phyloP scores from a whole-genome alignment of 164 flowering plant species.

The Nymphaea colorata region DNA sequence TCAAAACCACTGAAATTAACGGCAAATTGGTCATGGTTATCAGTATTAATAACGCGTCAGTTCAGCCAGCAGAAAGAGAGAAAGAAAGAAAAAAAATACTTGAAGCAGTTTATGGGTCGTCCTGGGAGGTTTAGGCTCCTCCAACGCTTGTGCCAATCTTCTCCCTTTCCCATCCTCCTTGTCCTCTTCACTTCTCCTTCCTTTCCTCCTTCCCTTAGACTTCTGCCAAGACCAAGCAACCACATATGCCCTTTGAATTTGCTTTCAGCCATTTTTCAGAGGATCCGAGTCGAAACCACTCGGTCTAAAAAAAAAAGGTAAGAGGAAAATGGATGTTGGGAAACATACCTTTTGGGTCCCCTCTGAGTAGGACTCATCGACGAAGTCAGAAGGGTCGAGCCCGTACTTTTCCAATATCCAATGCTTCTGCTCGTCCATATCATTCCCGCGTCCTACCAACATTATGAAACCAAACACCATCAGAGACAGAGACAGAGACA shows the following conservation, averaged over 20 bases:
- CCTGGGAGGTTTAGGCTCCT: conserved; percentile 36
- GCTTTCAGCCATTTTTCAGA: background rate
- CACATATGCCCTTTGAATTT: background rate
- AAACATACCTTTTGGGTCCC: conserved; percentile 1
- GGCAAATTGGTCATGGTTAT: background rate
- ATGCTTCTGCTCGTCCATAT: conserved; percentile 19
- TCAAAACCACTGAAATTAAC: background rate
- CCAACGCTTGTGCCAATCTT: conserved; percentile 1
- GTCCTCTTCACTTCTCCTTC: conserved; percentile 39
- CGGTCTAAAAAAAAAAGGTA: background rate
- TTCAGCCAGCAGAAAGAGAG: background rate
- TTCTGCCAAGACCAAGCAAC: background rate
- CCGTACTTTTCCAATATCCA: conserved; percentile 47
- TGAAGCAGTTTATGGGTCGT: conserved; percentile 78
- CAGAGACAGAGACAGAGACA: background rate
- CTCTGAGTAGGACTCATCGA: background rate
- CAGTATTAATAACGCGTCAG: background rate
- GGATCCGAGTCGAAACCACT: background rate
- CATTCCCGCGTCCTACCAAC: background rate
- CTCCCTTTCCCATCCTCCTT: conserved; percentile 16
- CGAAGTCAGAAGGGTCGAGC: conserved; percentile 42
- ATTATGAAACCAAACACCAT: background rate
- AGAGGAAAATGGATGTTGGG: background rate
- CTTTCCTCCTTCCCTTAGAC: background rate
- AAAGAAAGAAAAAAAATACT: conserved; percentile 21